Base-by-base conservation (phyloP, 1,284 basidiomycete species). In the Meira miltonrushii region DNA sequence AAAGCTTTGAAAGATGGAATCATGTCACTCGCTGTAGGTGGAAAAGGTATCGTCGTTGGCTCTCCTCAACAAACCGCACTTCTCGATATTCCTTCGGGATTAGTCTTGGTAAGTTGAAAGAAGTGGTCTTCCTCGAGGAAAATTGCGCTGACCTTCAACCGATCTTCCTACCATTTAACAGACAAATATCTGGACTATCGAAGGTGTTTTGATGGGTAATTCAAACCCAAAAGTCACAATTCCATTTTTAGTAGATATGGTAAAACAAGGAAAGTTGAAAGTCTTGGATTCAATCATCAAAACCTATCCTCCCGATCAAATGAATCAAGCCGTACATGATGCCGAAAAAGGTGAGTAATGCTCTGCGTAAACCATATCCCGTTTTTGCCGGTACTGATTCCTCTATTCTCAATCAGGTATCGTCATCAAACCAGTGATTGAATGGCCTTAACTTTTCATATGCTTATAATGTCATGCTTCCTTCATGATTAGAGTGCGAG, bases 341-440 rank as follows among this genome's bases (percentile, higher is more conserved):
- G 59, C 60, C 28, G 57, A 62, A 40, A 57, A 51, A 33, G 63
- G 63, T 38, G 50, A 57, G 28, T 58, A n/a, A n/a, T n/a, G n/a
- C n/a, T n/a, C n/a, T n/a, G n/a, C n/a, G n/a, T n/a, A n/a, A n/a
- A n/a, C n/a, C n/a, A n/a, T n/a, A n/a, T n/a, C n/a, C n/a, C n/a
- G n/a, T n/a, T n/a, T n/a, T n/a, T n/a, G n/a, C n/a, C n/a, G n/a
- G n/a, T n/a, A 33, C 28, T 33, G 28, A 33, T 33, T 8, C 28
- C 28, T 33, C 8, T 33, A 3, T 8, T 8, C 28, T 33, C 28
- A 8, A 33, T 33, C 8, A 33, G 28, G 28, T 33, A 33, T 33
- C 8, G 8, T 63, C 8, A 65, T 65, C 63, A 65, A 65, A 54
- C 61, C 63, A 2, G 63, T 65, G 39, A 65, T 65, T 15, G 63